Conservation (phyloP, 2,329 filamentous ascomycete genomes). For the Pseudopyricularia cyperi region DNA sequence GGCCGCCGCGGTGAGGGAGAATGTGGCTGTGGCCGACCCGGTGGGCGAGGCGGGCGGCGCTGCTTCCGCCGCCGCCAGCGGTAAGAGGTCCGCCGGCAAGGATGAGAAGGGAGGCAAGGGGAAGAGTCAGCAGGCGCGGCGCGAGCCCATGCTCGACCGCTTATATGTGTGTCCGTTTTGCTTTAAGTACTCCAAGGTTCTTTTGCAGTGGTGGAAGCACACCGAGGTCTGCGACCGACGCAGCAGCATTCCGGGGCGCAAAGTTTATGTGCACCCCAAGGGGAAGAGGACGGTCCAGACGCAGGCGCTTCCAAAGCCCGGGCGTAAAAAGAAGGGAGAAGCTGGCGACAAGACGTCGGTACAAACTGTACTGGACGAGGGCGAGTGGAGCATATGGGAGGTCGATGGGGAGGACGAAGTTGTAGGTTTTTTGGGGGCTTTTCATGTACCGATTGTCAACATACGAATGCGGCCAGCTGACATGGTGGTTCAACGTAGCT, state of each 20-base stretch:
- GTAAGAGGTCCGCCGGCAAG: slow-evolving; percentile 1
- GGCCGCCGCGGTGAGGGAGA: slow-evolving; percentile 8
- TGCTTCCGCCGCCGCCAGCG: slow-evolving; percentile 9
- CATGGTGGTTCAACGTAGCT: slow-evolving; percentile 32
- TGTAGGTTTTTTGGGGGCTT: slow-evolving; percentile 27
- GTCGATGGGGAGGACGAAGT: slow-evolving; percentile 81
- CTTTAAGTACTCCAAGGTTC: slow-evolving; percentile 74
- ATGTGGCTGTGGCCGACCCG: slow-evolving; percentile 8
- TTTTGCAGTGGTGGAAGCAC: slow-evolving; percentile 45
- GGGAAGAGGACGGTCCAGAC: slow-evolving; percentile 26
- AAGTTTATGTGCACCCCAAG: slow-evolving; percentile 56
- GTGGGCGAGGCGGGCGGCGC: slow-evolving; percentile 9
- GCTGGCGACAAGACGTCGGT: slow-evolving; percentile 22
- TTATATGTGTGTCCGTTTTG: slow-evolving; percentile 86
- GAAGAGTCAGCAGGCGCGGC: slow-evolving; percentile 15
- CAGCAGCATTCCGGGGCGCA: slow-evolving; percentile 46
- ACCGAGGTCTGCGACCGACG: slow-evolving; percentile 41
- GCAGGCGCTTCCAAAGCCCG: slow-evolving; percentile 16
- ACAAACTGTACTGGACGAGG: slow-evolving; percentile 41
- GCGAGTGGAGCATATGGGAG: slow-evolving; percentile 79
- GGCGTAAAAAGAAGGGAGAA: slow-evolving; percentile 23
- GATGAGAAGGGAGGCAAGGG: slow-evolving; percentile 12
- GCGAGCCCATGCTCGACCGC: slow-evolving; percentile 40
- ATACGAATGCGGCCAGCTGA: not conserved
- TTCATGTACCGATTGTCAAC: not conserved